Percentiles rank a stretch among this genome's conserved stretches.
phyloP scores from a whole-genome alignment of 345 rosid species.

The Citrus cavaleriei region DNA sequence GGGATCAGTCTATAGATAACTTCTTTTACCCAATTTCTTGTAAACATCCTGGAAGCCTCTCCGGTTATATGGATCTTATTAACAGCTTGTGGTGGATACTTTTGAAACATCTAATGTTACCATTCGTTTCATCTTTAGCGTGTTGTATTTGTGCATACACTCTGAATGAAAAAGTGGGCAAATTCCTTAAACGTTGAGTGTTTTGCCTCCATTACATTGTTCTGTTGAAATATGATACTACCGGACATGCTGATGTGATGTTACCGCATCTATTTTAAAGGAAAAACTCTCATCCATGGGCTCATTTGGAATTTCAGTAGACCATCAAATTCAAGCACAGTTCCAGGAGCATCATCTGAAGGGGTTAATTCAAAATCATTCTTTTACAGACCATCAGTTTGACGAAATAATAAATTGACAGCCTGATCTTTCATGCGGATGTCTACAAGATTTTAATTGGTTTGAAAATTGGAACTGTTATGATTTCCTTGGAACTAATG shows the following conservation, averaged over 20 bases:
- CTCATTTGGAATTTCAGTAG: constrained; percentile 92
- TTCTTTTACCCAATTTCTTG: background rate
- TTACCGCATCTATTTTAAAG: constrained; percentile 73
- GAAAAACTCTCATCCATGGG: constrained; percentile 90
- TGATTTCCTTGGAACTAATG: background rate
- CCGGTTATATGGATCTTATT: background rate
- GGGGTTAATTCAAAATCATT: constrained; percentile 55
- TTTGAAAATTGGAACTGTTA: constrained; percentile 5
- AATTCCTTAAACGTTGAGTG: constrained; percentile 16
- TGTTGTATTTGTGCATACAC: background rate
- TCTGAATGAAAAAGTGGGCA: constrained; percentile 5
- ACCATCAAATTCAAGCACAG: constrained; percentile 94
- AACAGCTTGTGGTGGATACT: background rate
- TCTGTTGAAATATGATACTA: background rate
- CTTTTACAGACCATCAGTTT: background rate
- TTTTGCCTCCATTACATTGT: background rate
- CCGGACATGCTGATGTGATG: constrained; percentile 30
- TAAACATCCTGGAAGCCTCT: background rate
- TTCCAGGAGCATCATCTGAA: constrained; percentile 80
- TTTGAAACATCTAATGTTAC: background rate
- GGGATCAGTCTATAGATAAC: background rate
- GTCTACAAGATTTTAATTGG: background rate
- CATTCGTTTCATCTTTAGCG: background rate
- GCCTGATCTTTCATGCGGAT: background rate
- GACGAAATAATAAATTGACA: background rate